Percentiles rank a stretch among this genome's conserved stretches.
Conservation (phyloP, 2,329 filamentous ascomycete species). For the Neofusicoccum laricinum region DNA sequence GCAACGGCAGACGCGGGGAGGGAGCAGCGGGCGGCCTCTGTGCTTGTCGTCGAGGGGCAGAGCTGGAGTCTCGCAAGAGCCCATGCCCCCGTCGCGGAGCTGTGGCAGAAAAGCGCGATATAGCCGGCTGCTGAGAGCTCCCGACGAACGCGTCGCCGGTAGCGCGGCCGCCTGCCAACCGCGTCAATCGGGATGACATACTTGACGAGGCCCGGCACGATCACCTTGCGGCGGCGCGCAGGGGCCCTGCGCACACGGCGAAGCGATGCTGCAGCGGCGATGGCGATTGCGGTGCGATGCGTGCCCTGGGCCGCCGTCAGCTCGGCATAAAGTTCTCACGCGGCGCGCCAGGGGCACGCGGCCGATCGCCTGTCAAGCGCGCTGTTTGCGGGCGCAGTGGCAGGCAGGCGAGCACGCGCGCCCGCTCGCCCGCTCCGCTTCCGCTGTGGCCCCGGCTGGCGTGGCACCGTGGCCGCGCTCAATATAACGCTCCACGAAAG, state of each 20-base stretch:
- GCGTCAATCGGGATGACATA: conserved; percentile 4
- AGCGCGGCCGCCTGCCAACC: conserved; percentile 1
- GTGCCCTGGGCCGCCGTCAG: conserved; percentile 8
- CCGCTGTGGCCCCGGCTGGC: neutral
- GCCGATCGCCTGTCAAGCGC: neutral
- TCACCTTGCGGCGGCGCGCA: neutral
- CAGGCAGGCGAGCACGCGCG: neutral
- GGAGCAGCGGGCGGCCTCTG: neutral
- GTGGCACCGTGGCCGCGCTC: neutral
- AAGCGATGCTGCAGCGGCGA: neutral
- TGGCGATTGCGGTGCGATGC: neutral
- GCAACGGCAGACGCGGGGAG: neutral
- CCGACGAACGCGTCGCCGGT: neutral
- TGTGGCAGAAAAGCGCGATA: conserved; percentile 4
- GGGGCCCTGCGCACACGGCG: neutral
- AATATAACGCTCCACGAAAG: neutral
- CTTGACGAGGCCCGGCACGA: conserved; percentile 2
- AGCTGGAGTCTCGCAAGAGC: neutral
- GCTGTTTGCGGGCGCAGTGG: neutral
- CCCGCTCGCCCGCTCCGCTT: too few species aligned
- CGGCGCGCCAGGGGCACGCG: conserved; percentile 3
- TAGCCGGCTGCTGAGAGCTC: neutral
- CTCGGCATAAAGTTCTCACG: conserved; percentile 12
- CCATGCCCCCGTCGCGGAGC: neutral
- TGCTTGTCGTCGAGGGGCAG: neutral